These are phyloP conservation scores for Colletotrichum coccodes DNA, from an alignment of 2,329 filamentous ascomycete genomes.

Conservation along the genomic window DNA sequence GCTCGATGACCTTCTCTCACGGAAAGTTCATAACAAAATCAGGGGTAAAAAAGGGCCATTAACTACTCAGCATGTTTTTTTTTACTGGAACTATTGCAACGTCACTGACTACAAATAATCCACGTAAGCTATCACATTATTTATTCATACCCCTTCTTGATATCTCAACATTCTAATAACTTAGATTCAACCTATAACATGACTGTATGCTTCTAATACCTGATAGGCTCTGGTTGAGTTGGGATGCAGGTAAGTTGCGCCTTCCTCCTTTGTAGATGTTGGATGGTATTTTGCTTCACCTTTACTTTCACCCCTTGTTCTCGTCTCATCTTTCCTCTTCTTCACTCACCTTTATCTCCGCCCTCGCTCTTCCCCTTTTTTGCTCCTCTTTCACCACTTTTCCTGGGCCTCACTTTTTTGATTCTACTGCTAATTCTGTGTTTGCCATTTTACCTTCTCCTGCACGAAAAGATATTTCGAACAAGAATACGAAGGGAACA, in stretches of 20 bases:
- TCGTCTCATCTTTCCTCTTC: background rate
- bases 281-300: background rate
- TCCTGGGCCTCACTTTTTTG: background rate
- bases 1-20: no score
- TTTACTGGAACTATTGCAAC: no score
- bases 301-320: background rate
- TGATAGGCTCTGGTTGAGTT: background rate
- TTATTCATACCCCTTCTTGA: no score
- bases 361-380: background rate
- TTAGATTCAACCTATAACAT: background rate
- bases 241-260: background rate
- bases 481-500: background rate
- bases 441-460: no score
- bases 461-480: background rate
- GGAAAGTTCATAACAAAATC: no score
- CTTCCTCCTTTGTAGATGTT: background rate
- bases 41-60: no score
- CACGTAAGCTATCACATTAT: no score
- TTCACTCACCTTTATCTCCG: background rate
- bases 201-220: background rate
- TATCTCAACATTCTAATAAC: background rate
- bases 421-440: background rate
- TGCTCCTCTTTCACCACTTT: no score
- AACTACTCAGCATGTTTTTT: no score
- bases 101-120: no score